Conservation (phyloP, 2,329 filamentous ascomycete species). For the Biscogniauxia mediterranea region DNA sequence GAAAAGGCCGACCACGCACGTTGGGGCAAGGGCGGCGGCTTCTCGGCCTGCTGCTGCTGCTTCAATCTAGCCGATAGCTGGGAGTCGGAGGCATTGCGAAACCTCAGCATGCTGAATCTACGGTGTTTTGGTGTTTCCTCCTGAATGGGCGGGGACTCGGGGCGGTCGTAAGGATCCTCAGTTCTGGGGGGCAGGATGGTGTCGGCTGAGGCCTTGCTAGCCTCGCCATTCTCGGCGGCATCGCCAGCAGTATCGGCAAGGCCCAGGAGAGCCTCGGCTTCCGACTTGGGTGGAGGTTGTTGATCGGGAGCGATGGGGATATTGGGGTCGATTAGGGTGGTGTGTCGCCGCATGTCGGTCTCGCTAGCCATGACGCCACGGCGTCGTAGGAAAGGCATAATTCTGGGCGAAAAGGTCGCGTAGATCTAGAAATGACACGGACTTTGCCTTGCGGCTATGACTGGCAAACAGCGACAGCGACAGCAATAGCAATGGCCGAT, state of each 20-base stretch:
- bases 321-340: conserved; percentile 35
- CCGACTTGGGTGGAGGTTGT: conserved; percentile 17
- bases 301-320: conserved; percentile 9
- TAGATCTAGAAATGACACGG: conserved; percentile 15
- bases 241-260: conserved; percentile 12
- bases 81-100: conserved; percentile 90
- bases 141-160: conserved; percentile 51
- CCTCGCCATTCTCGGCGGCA: conserved; percentile 14
- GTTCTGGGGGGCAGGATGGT: conserved; percentile 24
- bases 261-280: conserved; percentile 19
- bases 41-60: conserved; percentile 57
- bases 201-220: conserved; percentile 23
- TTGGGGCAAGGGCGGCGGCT: conserved; percentile 56
- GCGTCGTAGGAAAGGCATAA: conserved; percentile 61
- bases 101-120: conserved; percentile 71
- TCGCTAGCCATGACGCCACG: conserved; percentile 60
- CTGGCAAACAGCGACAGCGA: not conserved
- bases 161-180: conserved; percentile 35
- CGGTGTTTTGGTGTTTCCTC: conserved; percentile 56
- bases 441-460: conserved; percentile 4
- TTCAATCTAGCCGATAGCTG: conserved; percentile 77
- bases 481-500: conserved; percentile 18
- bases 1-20: conserved; percentile 41
- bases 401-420: conserved; percentile 20
- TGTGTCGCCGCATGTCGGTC: conserved; percentile 56